Percentiles rank a stretch among this genome's conserved stretches.
Conservation (phyloP, 202 grass and related monocot species). For the Carex arenaria region DNA sequence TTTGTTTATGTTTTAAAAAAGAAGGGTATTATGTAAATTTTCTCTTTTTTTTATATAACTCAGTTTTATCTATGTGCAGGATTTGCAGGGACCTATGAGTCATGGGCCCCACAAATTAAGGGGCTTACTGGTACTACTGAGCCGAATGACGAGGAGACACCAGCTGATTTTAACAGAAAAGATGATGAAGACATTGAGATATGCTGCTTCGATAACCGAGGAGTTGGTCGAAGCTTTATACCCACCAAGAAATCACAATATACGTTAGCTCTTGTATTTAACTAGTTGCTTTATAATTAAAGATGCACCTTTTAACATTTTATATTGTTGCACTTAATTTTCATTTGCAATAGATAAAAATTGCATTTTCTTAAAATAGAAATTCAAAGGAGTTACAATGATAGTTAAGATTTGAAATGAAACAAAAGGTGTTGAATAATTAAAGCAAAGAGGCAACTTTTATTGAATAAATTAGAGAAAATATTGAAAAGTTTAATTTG, state of each 20-base stretch:
- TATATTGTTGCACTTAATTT: not conserved
- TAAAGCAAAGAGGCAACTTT: not conserved
- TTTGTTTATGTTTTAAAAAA: too few species aligned
- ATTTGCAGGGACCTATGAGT: constrained; percentile 58
- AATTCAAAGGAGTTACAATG: not conserved
- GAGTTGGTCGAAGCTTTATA: constrained; percentile 56
- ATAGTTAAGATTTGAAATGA: not conserved
- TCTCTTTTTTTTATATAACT: not conserved
- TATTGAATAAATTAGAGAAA: not conserved
- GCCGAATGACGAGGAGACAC: constrained; percentile 47
- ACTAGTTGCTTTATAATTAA: not conserved
- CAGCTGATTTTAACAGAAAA: constrained; percentile 12
- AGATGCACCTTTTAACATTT: not conserved
- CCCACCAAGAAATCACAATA: constrained; percentile 51
- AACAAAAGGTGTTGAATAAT: constrained; percentile 9
- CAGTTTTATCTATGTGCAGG: constrained; percentile 25
- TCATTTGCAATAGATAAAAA: not conserved
- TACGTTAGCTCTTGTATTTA: constrained; percentile 29
- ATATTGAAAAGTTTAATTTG: not conserved
- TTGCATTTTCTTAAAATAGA: not conserved
- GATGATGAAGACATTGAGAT: constrained; percentile 50
- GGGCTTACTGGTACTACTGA: constrained; percentile 41
- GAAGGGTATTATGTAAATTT: too few species aligned
- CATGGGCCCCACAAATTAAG: constrained; percentile 70
- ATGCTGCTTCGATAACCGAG: constrained; percentile 88